Conservation (phyloP, 345 rosid species). For the Boechera retrofracta region DNA sequence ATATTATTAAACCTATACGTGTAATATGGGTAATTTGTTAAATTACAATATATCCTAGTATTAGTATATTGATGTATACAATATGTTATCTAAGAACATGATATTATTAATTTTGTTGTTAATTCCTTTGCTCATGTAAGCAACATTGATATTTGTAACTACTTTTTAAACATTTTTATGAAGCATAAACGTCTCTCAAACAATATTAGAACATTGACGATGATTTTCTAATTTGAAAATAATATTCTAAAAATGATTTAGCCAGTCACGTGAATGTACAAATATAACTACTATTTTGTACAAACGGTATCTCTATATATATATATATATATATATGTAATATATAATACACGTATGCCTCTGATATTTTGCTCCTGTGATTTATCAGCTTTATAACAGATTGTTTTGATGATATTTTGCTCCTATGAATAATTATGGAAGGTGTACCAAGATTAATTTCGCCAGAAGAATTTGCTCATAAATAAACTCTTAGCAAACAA, state of each 20-base stretch:
- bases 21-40: background rate
- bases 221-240: background rate
- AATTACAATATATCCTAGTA: too few relatives aligned
- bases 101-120: conserved; percentile 7
- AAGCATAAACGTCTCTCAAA: conserved; percentile 7
- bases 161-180: conserved; percentile 8
- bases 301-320: conserved; percentile 8
- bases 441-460: background rate
- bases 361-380: background rate
- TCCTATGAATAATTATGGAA: background rate
- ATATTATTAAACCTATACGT: conserved; percentile 29
- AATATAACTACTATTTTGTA: conserved; percentile 28
- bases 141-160: conserved; percentile 29
- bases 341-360: background rate
- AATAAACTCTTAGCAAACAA: background rate
- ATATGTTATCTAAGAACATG: conserved; percentile 3
- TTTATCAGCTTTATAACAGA: background rate
- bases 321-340: background rate
- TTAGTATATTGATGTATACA: background rate
- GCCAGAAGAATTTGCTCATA: background rate
- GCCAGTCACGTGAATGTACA: conserved; percentile 39
- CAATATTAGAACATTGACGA: conserved; percentile 23
- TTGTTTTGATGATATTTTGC: background rate
- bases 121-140: conserved; percentile 31
- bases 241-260: conserved; percentile 14